Evolutionary conservation across 768 basidiomycete genomes (phyloP).

Genomic region (Cantharellus cinnabarinus): DNA sequence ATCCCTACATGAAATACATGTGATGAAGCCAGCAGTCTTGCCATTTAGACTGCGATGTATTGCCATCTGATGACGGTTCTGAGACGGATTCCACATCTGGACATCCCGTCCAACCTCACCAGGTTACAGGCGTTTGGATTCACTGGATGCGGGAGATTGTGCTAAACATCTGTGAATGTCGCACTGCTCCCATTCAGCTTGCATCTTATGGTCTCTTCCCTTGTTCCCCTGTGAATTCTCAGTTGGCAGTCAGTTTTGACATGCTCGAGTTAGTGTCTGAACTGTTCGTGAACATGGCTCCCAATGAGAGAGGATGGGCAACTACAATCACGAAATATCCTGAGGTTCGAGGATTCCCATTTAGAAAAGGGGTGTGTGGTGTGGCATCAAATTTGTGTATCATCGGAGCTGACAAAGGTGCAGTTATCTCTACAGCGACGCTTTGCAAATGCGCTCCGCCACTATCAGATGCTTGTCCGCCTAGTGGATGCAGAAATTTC

Average conservation of each 20-base stretch:
- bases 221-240: slow-evolving; percentile 1
- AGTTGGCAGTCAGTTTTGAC: not conserved
- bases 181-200: not conserved
- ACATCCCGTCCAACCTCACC: no score
- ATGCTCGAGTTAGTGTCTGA: slow-evolving; percentile 1
- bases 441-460: not conserved
- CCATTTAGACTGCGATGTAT: no score
- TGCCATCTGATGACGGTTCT: no score
- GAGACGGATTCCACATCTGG: no score
- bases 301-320: slow-evolving; percentile 3
- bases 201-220: slow-evolving; percentile 2
- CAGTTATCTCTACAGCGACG: not conserved
- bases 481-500: not conserved
- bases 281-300: not conserved
- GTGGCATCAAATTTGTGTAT: no score
- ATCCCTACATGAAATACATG: no score
- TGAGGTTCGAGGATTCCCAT: not conserved
- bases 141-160: no score
- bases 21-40: no score
- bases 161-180: not conserved
- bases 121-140: no score
- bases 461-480: not conserved
- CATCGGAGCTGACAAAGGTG: no score
- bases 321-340: not conserved
- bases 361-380: not conserved